Evolutionary conservation across 768 basidiomycete species (phyloP), one percentile per base, ranked within the genome.

Genomic region (Hygrocybe punicea): DNA sequence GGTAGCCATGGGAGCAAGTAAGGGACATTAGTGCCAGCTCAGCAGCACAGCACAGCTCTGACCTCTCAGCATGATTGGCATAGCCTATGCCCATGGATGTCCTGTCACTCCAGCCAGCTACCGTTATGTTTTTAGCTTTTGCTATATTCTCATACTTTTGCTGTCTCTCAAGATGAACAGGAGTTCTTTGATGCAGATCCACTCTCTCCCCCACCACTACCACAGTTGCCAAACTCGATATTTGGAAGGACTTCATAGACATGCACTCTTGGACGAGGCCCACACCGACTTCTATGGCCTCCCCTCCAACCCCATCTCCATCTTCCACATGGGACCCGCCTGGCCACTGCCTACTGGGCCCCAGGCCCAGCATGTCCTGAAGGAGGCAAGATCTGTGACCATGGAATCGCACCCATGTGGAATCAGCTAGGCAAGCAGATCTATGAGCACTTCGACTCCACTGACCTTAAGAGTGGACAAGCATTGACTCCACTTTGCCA

Each of bases 401-500:
- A 73, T 49, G 37, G 59, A 16, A 70, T 73, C 35, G n/a, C 2
- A 53, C 29, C 14, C 29, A 17, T 48, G 5, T 73, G 73, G 70
- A 23, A 24, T 42, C 16, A 51, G 14, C 34, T 73, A 33, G 58
- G 63, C 33, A 29, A 17, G 51, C 24, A 25, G 10, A 58, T 72
- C 58, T 60, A 54, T 54, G 14, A 58, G 7, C 56, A 44, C 55
- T 63, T 74, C 36, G 64, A 70, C 35, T 65, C 59, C 17, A 10
- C 23, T 7, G 7, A 59, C 1, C 35, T 73, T 60, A 52, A 39
- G n/a, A n/a, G 37, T 73, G 67, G 65, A 61, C 63, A 19, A 58
- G 55, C 24, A 67, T 74, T 44, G 62, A 71, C 56, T 70, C 56
- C 61, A 60, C 56, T 72, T 64, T 52, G 64, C 70, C 56, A 49